A percentile compares a stretch with the other conserved stretches of the same genome.
These are phyloP conservation scores for Calocybe gangraenosa DNA, from an alignment of 768 basidiomycete species.

Conservation along the genomic window DNA sequence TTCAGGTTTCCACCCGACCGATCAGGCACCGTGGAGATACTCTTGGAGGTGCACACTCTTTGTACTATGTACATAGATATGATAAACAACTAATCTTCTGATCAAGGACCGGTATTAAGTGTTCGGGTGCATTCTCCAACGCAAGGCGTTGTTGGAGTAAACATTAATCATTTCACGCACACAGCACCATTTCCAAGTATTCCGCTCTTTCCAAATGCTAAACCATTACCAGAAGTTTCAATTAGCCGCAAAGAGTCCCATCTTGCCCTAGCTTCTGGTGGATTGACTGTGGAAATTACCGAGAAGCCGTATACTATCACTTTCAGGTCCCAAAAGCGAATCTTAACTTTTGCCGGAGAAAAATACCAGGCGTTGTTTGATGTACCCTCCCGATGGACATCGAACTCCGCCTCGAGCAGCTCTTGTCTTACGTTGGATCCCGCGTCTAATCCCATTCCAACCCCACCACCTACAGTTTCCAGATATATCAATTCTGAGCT, in stretches of 20 bases:
- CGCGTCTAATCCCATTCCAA: constrained; percentile 53
- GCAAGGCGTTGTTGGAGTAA: constrained; percentile 52
- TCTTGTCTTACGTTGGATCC: constrained; percentile 55
- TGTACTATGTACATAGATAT: not conserved
- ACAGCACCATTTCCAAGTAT: constrained; percentile 42
- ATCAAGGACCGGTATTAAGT: constrained; percentile 45
- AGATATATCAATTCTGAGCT: constrained; percentile 57
- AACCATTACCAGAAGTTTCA: constrained; percentile 39
- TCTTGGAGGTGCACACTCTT: constrained; percentile 42
- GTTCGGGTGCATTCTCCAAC: constrained; percentile 52
- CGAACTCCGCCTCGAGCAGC: constrained; percentile 44
- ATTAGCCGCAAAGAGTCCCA: constrained; percentile 28
- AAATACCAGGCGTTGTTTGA: constrained; percentile 55
- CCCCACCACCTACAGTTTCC: constrained; percentile 34
- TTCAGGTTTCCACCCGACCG: constrained; percentile 57
- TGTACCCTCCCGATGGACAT: constrained; percentile 52
- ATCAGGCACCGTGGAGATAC: constrained; percentile 64
- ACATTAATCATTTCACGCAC: constrained; percentile 51
- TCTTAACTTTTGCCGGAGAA: constrained; percentile 45
- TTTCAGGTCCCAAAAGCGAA: constrained; percentile 48
- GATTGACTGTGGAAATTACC: constrained; percentile 50
- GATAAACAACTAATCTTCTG: constrained; percentile 13
- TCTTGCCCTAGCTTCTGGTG: constrained; percentile 39
- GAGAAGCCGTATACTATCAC: constrained; percentile 59
- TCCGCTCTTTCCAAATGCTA: constrained; percentile 58